Evolutionary conservation across 2,329 filamentous ascomycete species (phyloP).

Genomic region (Fusarium nisikadoi): DNA sequence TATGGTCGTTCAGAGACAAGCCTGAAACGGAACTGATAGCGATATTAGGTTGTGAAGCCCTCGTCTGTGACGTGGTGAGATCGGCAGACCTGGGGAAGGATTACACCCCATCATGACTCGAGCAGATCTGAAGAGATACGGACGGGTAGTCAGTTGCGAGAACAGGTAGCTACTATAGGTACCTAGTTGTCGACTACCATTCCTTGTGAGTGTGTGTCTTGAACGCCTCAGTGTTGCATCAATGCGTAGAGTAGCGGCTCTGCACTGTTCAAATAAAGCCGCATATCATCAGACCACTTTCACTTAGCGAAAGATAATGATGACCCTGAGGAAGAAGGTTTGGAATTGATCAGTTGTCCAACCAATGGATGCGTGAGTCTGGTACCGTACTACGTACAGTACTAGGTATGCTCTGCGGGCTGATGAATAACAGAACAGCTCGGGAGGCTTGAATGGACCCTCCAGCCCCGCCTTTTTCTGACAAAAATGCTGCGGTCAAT

Average conservation of each 20-base stretch:
- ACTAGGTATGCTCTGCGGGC: neutral
- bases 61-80: neutral
- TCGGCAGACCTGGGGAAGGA: neutral
- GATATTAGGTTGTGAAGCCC: neutral
- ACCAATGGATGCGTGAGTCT: neutral
- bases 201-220: neutral
- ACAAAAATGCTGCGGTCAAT: neutral
- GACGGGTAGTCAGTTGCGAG: neutral
- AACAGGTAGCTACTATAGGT: neutral
- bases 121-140: neutral
- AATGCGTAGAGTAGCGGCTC: neutral
- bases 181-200: neutral
- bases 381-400: neutral
- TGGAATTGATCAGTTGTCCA: neutral
- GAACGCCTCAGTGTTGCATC: neutral
- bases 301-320: slow-evolving; percentile 2
- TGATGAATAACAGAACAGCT: neutral
- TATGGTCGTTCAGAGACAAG: neutral
- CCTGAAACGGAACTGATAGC: neutral
- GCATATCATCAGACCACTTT: slow-evolving; percentile 21
- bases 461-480: neutral
- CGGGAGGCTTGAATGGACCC: neutral
- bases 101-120: slow-evolving; percentile 7
- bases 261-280: neutral
- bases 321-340: neutral